Evolutionary conservation across 1,284 basidiomycete species (phyloP).

Genomic region (Phenoliferia sp.): DNA sequence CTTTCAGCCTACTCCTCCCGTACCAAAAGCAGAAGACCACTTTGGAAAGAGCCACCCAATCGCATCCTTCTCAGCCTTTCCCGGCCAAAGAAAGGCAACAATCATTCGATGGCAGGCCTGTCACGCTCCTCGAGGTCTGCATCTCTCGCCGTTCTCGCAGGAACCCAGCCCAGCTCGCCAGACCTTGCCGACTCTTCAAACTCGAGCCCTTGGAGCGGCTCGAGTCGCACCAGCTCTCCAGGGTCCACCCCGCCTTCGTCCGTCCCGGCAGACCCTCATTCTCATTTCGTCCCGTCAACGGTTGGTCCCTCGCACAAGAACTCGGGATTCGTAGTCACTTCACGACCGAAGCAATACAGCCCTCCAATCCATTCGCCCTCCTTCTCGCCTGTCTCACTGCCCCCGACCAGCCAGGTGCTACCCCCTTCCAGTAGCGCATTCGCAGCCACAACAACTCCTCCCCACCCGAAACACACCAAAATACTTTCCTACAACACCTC

Average conservation of each 20-base stretch:
- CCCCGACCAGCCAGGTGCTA: background rate
- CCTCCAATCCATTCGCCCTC: background rate
- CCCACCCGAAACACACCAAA: background rate
- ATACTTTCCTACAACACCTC: conserved; percentile 1
- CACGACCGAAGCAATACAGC: conserved; percentile 1
- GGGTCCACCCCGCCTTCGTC: background rate
- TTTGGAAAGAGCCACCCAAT: background rate
- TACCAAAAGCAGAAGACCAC: too few relatives aligned
- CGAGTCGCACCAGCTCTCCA: background rate
- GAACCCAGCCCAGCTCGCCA: background rate
- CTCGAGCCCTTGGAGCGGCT: background rate
- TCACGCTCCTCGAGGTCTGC: conserved; percentile 4
- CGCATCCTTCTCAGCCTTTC: background rate
- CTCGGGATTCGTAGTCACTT: conserved; percentile 23
- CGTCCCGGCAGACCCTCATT: background rate
- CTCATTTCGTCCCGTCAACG: too few relatives aligned
- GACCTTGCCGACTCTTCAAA: background rate
- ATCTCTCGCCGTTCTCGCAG: conserved; percentile 13
- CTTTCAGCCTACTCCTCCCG: too few relatives aligned
- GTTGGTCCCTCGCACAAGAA: too few relatives aligned
- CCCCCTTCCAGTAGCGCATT: background rate
- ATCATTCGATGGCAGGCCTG: background rate
- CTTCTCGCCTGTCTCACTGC: background rate
- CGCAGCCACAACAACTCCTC: background rate
- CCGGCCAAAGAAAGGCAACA: background rate